Conservation (phyloP, 2,329 filamentous ascomycete species). For the Penicillium sclerotigenum region DNA sequence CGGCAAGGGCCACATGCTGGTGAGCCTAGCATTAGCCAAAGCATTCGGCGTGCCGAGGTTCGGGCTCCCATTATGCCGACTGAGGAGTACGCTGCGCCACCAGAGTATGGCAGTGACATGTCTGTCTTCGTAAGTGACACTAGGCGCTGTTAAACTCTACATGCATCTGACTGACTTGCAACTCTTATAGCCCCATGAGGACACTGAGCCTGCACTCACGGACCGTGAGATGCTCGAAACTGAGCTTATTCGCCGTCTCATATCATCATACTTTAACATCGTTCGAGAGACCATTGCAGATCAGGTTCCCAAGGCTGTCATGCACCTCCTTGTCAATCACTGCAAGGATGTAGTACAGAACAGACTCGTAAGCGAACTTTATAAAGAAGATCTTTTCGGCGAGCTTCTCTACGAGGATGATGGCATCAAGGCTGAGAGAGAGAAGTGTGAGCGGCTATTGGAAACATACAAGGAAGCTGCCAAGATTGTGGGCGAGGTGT, state of each 20-base stretch:
- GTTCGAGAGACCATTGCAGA: constrained; percentile 98
- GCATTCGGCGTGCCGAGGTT: constrained; percentile 66
- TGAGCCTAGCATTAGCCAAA: constrained; percentile 80
- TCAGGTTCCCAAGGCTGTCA: constrained; percentile 96
- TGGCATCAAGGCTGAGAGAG: constrained; percentile 91
- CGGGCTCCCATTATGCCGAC: constrained; percentile 44
- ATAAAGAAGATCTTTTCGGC: constrained; percentile 85
- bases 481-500: constrained; percentile 95
- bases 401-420: constrained; percentile 97
- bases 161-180: constrained; percentile 4
- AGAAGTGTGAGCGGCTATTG: constrained; percentile 96
- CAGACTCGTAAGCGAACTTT: constrained; percentile 88
- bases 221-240: constrained; percentile 97
- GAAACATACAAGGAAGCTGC: constrained; percentile 95
- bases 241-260: constrained; percentile 91
- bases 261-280: constrained; percentile 98
- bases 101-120: constrained; percentile 43
- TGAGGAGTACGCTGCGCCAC: constrained; percentile 39
- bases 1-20: constrained; percentile 74
- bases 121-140: constrained; percentile 48
- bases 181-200: constrained; percentile 36
- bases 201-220: constrained; percentile 79
- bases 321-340: constrained; percentile 98
- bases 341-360: constrained; percentile 98
- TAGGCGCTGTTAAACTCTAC: background rate